phyloP scores from a whole-genome alignment of 2,329 filamentous ascomycete genomes.

The Sporothrix pseudoabietina region DNA sequence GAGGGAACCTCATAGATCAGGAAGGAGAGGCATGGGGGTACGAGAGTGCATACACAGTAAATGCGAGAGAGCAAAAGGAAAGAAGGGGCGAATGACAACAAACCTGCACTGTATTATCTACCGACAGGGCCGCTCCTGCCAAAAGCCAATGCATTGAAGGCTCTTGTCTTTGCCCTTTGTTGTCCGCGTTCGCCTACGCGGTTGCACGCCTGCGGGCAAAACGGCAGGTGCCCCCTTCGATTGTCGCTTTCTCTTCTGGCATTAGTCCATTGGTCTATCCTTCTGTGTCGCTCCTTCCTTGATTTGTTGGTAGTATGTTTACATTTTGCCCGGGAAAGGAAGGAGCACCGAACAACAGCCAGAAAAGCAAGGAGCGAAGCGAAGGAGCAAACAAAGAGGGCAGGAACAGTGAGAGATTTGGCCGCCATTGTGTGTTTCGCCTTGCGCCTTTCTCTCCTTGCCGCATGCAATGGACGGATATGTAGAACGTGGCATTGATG shows the following conservation, averaged over 20 bases:
- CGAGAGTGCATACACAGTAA: not conserved
- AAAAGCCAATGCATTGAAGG: not conserved
- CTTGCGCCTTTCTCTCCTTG: not conserved
- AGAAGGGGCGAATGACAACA: not conserved
- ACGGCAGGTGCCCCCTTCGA: conserved; percentile 15
- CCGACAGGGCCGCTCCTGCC: not conserved
- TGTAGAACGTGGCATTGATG: not conserved
- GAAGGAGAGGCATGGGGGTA: not conserved
- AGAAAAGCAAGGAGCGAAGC: conserved; percentile 1
- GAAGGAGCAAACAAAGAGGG: not conserved
- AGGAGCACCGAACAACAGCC: not conserved
- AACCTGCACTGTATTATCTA: not conserved
- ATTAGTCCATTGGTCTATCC: not conserved
- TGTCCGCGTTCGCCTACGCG: not conserved
- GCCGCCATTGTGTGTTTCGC: not conserved
- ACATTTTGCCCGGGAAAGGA: not conserved
- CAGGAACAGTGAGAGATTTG: not conserved
- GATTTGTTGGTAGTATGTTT: not conserved
- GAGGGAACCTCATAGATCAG: not conserved
- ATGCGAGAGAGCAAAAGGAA: not conserved
- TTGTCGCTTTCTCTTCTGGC: conserved; percentile 9
- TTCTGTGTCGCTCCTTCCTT: conserved; percentile 15
- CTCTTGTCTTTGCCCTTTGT: not conserved
- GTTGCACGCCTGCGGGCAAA: not conserved
- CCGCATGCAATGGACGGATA: not conserved